phyloP scores from a whole-genome alignment of 2,329 filamentous ascomycete genomes.

The Ceratocystis eucalypticola region DNA sequence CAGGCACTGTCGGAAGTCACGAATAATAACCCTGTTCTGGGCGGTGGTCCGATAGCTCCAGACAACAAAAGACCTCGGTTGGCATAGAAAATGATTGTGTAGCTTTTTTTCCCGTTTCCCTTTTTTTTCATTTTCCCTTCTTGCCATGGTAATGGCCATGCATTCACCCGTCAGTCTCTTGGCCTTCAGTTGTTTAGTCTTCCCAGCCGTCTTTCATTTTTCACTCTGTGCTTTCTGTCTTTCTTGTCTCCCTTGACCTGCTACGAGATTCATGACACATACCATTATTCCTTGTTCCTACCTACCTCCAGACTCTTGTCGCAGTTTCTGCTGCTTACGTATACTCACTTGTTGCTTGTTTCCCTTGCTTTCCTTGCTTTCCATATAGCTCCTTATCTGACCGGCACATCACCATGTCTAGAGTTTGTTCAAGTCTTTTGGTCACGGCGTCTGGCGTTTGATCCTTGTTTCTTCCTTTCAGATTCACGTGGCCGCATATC shows the following conservation, averaged over 20 bases:
- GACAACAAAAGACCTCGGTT: slow-evolving; percentile 43
- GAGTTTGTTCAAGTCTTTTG: neutral
- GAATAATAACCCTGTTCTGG: slow-evolving; percentile 28
- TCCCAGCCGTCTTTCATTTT: no score
- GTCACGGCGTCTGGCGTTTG: neutral
- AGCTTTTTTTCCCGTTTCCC: neutral
- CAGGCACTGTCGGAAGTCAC: slow-evolving; percentile 39
- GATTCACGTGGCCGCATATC: neutral
- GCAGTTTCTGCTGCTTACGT: neutral
- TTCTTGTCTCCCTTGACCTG: neutral
- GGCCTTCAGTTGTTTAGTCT: no score
- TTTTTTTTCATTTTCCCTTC: neutral
- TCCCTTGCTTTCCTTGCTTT: neutral
- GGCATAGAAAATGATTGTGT: slow-evolving; percentile 22
- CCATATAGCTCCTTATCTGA: no score
- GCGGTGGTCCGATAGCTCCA: slow-evolving; percentile 23
- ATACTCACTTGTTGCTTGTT: neutral
- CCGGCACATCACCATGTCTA: no score
- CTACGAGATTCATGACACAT: slow-evolving; percentile 1
- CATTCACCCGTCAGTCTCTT: no score
- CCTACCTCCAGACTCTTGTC: neutral
- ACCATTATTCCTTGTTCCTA: neutral
- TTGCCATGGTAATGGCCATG: no score
- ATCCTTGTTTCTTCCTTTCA: neutral
- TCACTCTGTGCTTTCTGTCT: no score